Base-by-base conservation (phyloP, 2,329 filamentous ascomycete species). In the Fonsecaea multimorphosa region DNA sequence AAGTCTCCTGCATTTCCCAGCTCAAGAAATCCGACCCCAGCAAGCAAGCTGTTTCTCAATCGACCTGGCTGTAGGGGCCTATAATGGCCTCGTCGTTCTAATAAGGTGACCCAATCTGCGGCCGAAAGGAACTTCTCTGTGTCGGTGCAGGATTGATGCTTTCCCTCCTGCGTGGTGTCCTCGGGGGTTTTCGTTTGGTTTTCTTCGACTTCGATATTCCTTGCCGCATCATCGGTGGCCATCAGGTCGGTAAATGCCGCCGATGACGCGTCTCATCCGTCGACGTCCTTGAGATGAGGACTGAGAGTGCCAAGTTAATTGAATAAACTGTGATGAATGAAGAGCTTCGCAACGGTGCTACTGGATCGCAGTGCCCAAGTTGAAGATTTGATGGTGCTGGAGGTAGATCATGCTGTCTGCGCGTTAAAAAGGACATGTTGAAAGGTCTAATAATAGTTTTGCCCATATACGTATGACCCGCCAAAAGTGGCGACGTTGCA, bases 1-100 rank as follows among this genome's bases (percentile, higher is more conserved):
- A 86, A 86, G 69, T 87, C 85, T 1, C 80, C 80, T 0, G 83
- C 83, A 70, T 87, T 87, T 60, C 82, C 82, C 1, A 86, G 76
- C 66, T 87, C 85, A 19, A 87, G 80, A 55, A 83, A 82, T 0
- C 83, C 85, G 1, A 85, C 77, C 12, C 77, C 73, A 0, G 73
- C 71, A 8, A 81, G 74, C 2, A 82, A 73, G 60, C 67, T 76
- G 74, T 69, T 78, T 64, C 63, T 51, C 38, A 61, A 31, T 4
- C 58, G 58, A 2, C n/a, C 32, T 8, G 44, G 58, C 31, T 54
- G 22, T 22, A 36, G 16, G 4, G 44, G n/a, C 5, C 16, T n/a
- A 27, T 52, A 52, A 16, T 38, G 31, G 19, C 31, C 58, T 19
- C 24, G 16, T 44, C 34, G 16, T 57, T n/a, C 31, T 32, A 12